Conservation (phyloP, 805 yeast genomes). For the Ogataea trehalophila region DNA sequence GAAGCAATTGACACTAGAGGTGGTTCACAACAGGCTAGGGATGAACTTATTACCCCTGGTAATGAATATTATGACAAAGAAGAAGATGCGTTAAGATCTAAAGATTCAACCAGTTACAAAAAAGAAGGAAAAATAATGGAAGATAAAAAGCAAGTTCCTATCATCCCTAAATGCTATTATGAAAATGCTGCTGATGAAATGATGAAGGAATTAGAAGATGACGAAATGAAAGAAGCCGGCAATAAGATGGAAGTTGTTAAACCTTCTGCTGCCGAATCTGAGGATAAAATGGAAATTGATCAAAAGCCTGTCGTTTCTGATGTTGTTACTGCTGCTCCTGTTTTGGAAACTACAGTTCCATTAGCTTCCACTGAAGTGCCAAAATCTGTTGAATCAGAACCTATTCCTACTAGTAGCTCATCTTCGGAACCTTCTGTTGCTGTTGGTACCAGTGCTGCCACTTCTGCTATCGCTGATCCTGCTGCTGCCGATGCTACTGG, state of each 20-base stretch:
- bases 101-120: constrained; percentile 18
- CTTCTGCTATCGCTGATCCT: neutral
- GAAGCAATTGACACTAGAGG: constrained; percentile 86
- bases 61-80: constrained; percentile 76
- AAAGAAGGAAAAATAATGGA: constrained; percentile 3
- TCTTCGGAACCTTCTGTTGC: no score
- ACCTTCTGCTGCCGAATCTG: neutral
- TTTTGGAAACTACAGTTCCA: neutral
- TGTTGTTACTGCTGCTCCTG: neutral
- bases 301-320: neutral
- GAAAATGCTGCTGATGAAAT: constrained; percentile 26
- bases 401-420: no score
- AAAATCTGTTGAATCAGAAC: neutral
- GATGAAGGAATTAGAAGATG: constrained; percentile 23
- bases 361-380: neutral
- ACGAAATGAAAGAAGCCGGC: constrained; percentile 6
- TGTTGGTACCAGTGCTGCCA: neutral
- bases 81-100: constrained; percentile 35
- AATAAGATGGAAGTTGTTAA: neutral
- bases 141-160: constrained; percentile 4
- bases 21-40: constrained; percentile 83
- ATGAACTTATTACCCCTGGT: constrained; percentile 61
- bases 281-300: neutral
- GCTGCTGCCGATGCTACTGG: neutral
- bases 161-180: constrained; percentile 21